These are phyloP conservation scores for Bjerkandera adusta DNA, from an alignment of 1,284 basidiomycete species.

Conservation along the genomic window DNA sequence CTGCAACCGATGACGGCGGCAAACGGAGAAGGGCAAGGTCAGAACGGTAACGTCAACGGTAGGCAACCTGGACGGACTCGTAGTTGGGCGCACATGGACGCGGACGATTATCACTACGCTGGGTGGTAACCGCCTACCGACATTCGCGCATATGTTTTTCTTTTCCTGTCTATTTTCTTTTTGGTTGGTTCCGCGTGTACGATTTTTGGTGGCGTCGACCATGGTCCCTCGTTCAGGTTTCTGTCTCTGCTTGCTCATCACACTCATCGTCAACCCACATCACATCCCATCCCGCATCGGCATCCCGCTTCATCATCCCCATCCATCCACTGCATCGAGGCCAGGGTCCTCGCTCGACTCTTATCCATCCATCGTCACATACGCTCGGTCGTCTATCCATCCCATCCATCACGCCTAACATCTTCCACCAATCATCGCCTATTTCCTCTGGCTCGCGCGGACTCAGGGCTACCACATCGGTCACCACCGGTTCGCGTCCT, in stretches of 20 bases:
- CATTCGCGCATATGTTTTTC: neutral
- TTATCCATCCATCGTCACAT: too few relatives aligned
- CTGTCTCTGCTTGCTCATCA: neutral
- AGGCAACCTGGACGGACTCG: conserved; percentile 49
- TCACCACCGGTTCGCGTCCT: too few relatives aligned
- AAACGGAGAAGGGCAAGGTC: conserved; percentile 32
- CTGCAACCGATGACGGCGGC: conserved; percentile 41
- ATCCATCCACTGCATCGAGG: conserved; percentile 1
- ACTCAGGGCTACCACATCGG: too few relatives aligned
- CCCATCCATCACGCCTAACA: too few relatives aligned
- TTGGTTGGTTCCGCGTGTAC: neutral
- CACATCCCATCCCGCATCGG: neutral
- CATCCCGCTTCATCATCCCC: neutral
- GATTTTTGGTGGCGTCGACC: conserved; percentile 1
- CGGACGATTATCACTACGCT: conserved; percentile 61
- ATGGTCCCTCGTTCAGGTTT: neutral
- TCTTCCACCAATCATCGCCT: too few relatives aligned
- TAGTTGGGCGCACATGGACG: conserved; percentile 70
- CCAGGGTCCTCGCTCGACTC: too few relatives aligned
- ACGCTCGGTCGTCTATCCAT: too few relatives aligned
- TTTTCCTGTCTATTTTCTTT: neutral
- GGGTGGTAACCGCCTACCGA: conserved; percentile 48
- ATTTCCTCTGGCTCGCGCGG: too few relatives aligned
- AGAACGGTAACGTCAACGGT: conserved; percentile 21
- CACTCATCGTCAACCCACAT: conserved; percentile 1